Conservation (phyloP, 495 filamentous ascomycete species). For the Baudoinia panamericana region DNA sequence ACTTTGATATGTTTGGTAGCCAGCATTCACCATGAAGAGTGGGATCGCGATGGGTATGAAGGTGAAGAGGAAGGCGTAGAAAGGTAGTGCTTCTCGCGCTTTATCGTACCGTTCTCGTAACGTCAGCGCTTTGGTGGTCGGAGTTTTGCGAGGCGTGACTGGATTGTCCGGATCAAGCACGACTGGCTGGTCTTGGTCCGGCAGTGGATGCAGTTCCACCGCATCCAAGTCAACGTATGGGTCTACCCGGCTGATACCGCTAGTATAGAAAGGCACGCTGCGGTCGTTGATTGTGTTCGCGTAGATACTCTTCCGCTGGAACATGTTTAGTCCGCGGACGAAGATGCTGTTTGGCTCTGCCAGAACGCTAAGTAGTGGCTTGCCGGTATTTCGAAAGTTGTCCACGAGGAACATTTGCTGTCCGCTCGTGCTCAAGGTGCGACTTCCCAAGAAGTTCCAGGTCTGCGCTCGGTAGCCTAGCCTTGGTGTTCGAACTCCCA, state of each 20-base stretch:
- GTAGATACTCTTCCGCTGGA: constrained; percentile 62
- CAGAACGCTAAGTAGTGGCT: constrained; percentile 65
- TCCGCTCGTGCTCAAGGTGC: constrained; percentile 65
- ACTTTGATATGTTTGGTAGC: constrained; percentile 60
- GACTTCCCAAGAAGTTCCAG: constrained; percentile 70
- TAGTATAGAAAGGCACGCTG: constrained; percentile 69
- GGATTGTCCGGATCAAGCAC: constrained; percentile 57
- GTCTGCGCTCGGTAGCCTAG: constrained; percentile 51
- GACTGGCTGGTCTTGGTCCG: constrained; percentile 63
- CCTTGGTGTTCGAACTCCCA: constrained; percentile 68
- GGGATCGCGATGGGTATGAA: constrained; percentile 55
- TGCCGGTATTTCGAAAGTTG: constrained; percentile 64
- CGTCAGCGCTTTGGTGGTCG: background rate
- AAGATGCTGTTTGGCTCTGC: constrained; percentile 80
- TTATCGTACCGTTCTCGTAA: constrained; percentile 28
- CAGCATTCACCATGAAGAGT: constrained; percentile 61
- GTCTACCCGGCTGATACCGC: constrained; percentile 56
- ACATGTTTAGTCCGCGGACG: constrained; percentile 60
- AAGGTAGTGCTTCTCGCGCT: constrained; percentile 33
- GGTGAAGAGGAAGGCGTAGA: constrained; percentile 47
- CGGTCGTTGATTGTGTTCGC: constrained; percentile 78
- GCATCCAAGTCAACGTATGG: constrained; percentile 54
- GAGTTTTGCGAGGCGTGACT: constrained; percentile 32
- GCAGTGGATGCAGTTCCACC: constrained; percentile 55
- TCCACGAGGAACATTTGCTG: constrained; percentile 81